phyloP scores from a whole-genome alignment of 169 alveolate species.

The Toxoplasma gondii region DNA sequence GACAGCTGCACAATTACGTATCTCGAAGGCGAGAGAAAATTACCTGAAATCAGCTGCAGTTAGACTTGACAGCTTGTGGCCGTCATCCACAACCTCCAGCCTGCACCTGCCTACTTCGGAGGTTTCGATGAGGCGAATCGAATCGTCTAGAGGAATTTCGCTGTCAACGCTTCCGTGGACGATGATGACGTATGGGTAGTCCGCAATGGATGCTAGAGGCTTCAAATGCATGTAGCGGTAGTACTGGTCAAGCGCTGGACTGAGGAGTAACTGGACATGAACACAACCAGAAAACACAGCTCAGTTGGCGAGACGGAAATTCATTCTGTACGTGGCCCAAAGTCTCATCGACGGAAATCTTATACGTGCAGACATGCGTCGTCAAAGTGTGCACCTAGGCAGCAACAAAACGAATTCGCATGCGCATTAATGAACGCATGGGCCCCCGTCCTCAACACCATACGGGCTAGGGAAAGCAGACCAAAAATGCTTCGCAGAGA shows the following conservation, averaged over 20 bases:
- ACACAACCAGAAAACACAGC: background rate
- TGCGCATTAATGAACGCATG: no score
- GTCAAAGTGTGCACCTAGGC: no score
- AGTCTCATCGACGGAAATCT: no score
- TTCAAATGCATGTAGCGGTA: conserved; percentile 22
- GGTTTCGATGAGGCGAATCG: conserved; percentile 54
- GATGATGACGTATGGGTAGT: conserved; percentile 55
- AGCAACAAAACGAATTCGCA: no score
- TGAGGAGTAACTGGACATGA: conserved; percentile 43
- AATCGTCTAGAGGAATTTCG: conserved; percentile 37
- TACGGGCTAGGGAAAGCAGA: no score
- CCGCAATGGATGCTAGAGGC: conserved; percentile 9
- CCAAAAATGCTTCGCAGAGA: no score
- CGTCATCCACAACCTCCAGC: conserved; percentile 58
- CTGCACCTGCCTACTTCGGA: conserved; percentile 54
- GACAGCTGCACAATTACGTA: no score
- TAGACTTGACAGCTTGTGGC: conserved; percentile 27
- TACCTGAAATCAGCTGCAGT: conserved; percentile 33
- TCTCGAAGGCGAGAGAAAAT: background rate
- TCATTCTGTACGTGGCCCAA: no score
- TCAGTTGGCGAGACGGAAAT: no score
- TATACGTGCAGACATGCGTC: no score
- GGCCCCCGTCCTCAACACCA: no score
- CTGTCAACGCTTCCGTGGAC: conserved; percentile 41
- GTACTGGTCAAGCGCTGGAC: conserved; percentile 60